Evolutionary conservation across 805 yeast genomes (phyloP).

Genomic region (Saturnispora ahearnii): DNA sequence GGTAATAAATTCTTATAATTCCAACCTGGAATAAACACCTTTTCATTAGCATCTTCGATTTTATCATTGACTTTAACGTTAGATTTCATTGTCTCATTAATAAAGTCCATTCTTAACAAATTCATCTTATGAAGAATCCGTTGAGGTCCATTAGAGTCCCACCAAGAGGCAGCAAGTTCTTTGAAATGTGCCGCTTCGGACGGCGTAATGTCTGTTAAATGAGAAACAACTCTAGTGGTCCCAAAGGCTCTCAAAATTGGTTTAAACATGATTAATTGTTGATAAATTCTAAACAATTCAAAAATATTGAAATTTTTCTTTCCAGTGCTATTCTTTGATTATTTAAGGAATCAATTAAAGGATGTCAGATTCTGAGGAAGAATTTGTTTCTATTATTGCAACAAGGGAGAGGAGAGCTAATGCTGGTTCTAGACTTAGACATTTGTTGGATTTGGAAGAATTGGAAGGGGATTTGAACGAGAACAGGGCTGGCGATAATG

Average conservation of each 20-base stretch:
- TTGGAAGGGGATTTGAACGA: slow-evolving; percentile 21
- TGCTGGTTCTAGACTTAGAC: slow-evolving; percentile 80
- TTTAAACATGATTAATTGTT: not conserved
- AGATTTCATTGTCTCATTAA: slow-evolving; percentile 47
- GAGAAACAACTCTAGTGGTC: not conserved
- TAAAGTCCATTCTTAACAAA: slow-evolving; percentile 77
- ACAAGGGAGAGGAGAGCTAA: slow-evolving; percentile 74
- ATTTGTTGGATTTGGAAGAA: slow-evolving; percentile 62
- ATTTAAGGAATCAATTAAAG: not conserved
- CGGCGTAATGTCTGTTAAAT: slow-evolving; percentile 34
- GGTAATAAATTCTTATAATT: slow-evolving; percentile 57
- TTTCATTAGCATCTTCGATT: slow-evolving; percentile 30
- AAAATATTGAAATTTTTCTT: not conserved
- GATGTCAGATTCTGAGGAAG: slow-evolving; percentile 24
- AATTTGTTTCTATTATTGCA: slow-evolving; percentile 51
- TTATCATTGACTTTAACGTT: slow-evolving; percentile 37
- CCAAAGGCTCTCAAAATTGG: not conserved
- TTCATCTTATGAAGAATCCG: slow-evolving; percentile 94
- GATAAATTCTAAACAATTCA: not conserved
- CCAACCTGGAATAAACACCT: slow-evolving; percentile 70
- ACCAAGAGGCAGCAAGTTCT: slow-evolving; percentile 90
- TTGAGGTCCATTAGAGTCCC: slow-evolving; percentile 93
- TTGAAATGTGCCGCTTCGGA: slow-evolving; percentile 78
- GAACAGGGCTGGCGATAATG: slow-evolving; percentile 22
- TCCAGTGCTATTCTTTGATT: not conserved